Conservation (phyloP, 2,329 filamentous ascomycete genomes). For the Aspergillus piperis region DNA sequence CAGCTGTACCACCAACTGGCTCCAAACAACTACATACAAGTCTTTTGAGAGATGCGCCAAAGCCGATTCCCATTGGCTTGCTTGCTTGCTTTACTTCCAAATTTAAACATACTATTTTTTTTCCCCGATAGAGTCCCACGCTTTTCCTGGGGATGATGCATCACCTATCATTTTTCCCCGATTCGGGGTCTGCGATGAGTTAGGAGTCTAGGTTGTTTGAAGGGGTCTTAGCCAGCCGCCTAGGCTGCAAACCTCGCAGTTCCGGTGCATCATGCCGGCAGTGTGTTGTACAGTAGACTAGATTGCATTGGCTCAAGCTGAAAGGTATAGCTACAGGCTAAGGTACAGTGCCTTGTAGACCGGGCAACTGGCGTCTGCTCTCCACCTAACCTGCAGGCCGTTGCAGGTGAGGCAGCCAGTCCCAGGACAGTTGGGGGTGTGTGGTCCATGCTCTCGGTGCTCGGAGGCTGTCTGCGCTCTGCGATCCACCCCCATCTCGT, state of each 20-base stretch:
- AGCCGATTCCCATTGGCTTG: not conserved
- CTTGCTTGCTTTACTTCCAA: not conserved
- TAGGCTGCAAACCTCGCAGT: slow-evolving; percentile 13
- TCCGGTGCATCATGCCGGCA: slow-evolving; percentile 14
- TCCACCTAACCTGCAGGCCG: slow-evolving; percentile 14
- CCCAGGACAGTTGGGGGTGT: slow-evolving; percentile 17
- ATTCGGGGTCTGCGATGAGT: not conserved
- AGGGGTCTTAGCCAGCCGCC: slow-evolving; percentile 9
- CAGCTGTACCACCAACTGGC: slow-evolving; percentile 24
- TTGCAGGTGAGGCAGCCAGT: slow-evolving; percentile 28
- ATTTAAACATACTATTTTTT: not conserved
- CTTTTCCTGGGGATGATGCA: not conserved
- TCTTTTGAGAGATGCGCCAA: not conserved
- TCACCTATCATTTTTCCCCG: not conserved
- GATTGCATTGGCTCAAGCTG: slow-evolving; percentile 4
- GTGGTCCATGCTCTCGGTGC: slow-evolving; percentile 17
- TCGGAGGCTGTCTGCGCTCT: not conserved
- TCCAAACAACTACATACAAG: slow-evolving; percentile 24
- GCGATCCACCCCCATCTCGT: not conserved
- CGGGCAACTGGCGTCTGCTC: slow-evolving; percentile 10
- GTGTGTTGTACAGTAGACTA: slow-evolving; percentile 4
- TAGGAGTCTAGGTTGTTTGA: slow-evolving; percentile 10
- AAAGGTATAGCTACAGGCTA: slow-evolving; percentile 1
- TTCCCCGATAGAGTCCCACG: not conserved
- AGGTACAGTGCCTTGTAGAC: slow-evolving; percentile 11